phyloP scores from a whole-genome alignment of 306 rosid species.

The Alnus rubra region DNA sequence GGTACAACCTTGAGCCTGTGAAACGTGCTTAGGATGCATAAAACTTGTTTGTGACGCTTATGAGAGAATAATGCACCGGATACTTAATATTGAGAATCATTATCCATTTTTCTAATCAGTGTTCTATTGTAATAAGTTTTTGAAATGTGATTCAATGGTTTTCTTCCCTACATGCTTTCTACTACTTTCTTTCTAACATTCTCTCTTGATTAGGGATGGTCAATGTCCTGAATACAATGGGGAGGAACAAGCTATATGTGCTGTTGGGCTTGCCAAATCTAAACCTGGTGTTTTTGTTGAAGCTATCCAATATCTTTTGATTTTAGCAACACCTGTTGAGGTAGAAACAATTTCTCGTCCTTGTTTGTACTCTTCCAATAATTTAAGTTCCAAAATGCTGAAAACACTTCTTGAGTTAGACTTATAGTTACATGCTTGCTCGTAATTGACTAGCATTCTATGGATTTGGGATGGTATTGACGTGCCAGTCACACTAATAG shows the following conservation, averaged over 20 bases:
- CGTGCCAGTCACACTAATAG: constrained; percentile 9
- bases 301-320: constrained; percentile 85
- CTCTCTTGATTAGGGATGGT: constrained; percentile 76
- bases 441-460: constrained; percentile 21
- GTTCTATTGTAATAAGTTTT: neutral
- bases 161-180: constrained; percentile 18
- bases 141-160: neutral
- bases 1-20: neutral
- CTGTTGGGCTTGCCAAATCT: constrained; percentile 87
- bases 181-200: constrained; percentile 29
- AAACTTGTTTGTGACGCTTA: neutral
- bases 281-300: constrained; percentile 91
- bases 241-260: constrained; percentile 98
- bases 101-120: neutral
- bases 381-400: neutral
- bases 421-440: constrained; percentile 1
- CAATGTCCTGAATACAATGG: constrained; percentile 91
- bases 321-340: constrained; percentile 92
- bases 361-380: constrained; percentile 8
- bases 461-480: constrained; percentile 1
- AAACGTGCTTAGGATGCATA: neutral
- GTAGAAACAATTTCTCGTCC: constrained; percentile 42
- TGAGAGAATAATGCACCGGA: neutral
- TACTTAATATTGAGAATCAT: neutral
- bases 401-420: constrained; percentile 13